Conservation (phyloP, 1,139 yeast genomes). For the Hanseniaspora gamundiae region DNA sequence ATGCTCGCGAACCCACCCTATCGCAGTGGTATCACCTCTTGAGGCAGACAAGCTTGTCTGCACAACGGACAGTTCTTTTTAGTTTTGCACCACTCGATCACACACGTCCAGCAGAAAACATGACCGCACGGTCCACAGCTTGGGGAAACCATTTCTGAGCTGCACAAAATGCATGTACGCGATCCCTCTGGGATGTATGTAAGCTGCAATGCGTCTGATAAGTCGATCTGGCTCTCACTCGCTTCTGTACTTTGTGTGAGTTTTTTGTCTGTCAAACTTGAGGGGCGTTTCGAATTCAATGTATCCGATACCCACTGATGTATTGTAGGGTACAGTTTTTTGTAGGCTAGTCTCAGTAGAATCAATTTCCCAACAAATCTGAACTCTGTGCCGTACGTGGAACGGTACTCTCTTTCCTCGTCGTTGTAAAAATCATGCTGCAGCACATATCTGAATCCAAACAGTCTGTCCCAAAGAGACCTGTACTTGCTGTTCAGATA, state of each 20-base stretch:
- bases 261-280: background rate
- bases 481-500: background rate
- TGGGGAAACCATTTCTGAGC: conserved; percentile 71
- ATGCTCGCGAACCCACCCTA: too few relatives aligned
- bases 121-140: conserved; percentile 88
- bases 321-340: background rate
- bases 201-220: conserved; percentile 43
- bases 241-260: background rate
- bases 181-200: conserved; percentile 63
- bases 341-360: background rate
- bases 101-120: conserved; percentile 84
- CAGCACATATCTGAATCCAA: background rate
- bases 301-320: background rate
- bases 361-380: background rate
- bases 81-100: conserved; percentile 81
- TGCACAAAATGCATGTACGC: conserved; percentile 58
- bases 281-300: too few relatives aligned
- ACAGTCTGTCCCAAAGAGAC: background rate
- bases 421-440: background rate
- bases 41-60: conserved; percentile 62
- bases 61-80: conserved; percentile 89
- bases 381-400: background rate
- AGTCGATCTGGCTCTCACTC: conserved; percentile 27
- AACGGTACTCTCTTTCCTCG: background rate
- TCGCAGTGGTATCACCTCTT: conserved; percentile 57